Evolutionary conservation across 2,329 filamentous ascomycete species (phyloP), one percentile per base, ranked within the genome.

Genomic region (Nakataea oryzae): DNA sequence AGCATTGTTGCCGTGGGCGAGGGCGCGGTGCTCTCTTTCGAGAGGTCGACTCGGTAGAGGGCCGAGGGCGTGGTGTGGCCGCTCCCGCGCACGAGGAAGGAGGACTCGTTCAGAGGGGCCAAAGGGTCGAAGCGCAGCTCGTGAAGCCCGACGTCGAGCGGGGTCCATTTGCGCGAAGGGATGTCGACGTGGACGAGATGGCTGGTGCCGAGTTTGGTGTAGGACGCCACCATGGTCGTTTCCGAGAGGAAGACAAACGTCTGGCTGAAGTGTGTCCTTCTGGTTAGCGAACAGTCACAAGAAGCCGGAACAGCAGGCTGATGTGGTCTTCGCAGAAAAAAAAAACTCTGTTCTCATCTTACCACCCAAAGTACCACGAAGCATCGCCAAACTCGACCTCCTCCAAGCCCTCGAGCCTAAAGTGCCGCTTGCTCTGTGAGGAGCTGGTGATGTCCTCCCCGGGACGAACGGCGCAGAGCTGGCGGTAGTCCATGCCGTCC

Each of bases 401-500:
- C 24, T 79, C 74, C 14, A 81, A 70, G 0, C 74, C 76, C 1
- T 72, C 63, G 3, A 80, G 62, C 2, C 64, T 63, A 11, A 81
- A 69, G 12, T 65, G 61, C 0, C 73, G 66, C 9, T 68, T 61
- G 11, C 34, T 50, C 12, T 41, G 2, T 14, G 34, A 3, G 12
- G 34, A 9, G 9, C 41, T 7, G 24, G 54, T 21, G 3, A 3
- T 21, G 9, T 69, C 62, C 12, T 66, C 64, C 1, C 68, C 70
- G 1, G 72, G 69, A 3, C 64, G 63, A n/a, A 75, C 68, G 1
- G 72, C 71, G 64, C 78, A 81, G 9, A 84, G 69, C 62, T 81
- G 79, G 62, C 79, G 78, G 63, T 76, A 81, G 1, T 76, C 76
- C 2, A 70, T 74, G 9, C 54, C 57, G 3, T 24, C 54, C 1